Evolutionary conservation across 176 grass and related monocot species (phyloP).

Genomic region (Coix lacrymajobi): DNA sequence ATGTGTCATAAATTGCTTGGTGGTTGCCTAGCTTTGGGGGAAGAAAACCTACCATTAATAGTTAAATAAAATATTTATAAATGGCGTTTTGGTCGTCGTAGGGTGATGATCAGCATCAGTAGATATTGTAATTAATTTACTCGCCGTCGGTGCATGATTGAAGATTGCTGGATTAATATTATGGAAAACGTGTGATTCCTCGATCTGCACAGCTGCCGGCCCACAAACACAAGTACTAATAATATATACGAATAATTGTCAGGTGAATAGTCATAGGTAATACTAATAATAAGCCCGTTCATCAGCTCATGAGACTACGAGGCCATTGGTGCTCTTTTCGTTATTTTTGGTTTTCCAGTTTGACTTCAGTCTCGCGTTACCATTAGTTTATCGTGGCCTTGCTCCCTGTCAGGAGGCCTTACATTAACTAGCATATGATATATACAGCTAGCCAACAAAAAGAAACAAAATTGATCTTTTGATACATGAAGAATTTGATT

Average conservation of each 20-base stretch:
- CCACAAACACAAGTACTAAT: not conserved
- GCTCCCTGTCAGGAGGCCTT: not conserved
- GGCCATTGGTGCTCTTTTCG: not conserved
- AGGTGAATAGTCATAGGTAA: not conserved
- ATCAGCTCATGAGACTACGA: not conserved
- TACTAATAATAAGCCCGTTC: not conserved
- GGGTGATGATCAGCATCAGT: constrained; percentile 9
- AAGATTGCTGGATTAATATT: constrained; percentile 19
- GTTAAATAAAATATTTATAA: constrained; percentile 10
- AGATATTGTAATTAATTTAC: constrained; percentile 41
- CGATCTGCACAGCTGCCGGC: not conserved
- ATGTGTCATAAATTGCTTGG: constrained; percentile 20
- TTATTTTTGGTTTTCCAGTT: not conserved
- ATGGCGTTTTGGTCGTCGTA: constrained; percentile 20
- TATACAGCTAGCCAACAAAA: not conserved
- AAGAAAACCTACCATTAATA: constrained; percentile 21
- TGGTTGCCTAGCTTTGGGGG: constrained; percentile 12
- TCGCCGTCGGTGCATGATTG: constrained; percentile 41
- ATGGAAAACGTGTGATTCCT: constrained; percentile 51
- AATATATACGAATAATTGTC: not conserved
- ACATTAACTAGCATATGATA: not conserved
- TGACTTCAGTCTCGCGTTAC: not conserved
- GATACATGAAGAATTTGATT: not conserved
- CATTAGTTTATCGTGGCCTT: not conserved
- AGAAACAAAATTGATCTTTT: not conserved